Evolutionary conservation across 306 rosid species (phyloP).

Genomic region (Hippophae gyantsensis): DNA sequence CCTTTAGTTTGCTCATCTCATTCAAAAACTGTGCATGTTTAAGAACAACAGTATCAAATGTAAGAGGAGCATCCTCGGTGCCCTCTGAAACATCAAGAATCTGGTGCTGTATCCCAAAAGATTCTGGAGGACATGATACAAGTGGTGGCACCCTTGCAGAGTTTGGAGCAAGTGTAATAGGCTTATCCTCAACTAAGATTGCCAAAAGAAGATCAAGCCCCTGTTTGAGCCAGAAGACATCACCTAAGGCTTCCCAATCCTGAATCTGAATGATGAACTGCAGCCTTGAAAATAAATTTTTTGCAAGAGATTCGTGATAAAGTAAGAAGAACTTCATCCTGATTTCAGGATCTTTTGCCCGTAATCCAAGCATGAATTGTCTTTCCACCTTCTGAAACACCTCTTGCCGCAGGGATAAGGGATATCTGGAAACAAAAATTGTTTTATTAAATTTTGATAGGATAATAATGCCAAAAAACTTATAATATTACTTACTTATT

Average conservation of each 20-base stretch:
- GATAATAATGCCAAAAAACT: conserved; percentile 11
- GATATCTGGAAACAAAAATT: conserved; percentile 48
- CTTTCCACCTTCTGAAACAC: conserved; percentile 91
- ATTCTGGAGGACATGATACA: conserved; percentile 55
- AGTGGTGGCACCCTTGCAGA: conserved; percentile 89
- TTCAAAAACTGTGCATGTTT: conserved; percentile 86
- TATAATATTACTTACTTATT: conserved; percentile 54
- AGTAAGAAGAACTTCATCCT: conserved; percentile 80
- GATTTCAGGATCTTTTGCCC: conserved; percentile 84
- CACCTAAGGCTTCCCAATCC: conserved; percentile 94
- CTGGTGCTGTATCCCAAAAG: conserved; percentile 67
- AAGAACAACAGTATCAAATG: conserved; percentile 69
- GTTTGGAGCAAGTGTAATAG: conserved; percentile 92
- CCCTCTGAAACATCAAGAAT: conserved; percentile 63
- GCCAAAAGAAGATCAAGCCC: conserved; percentile 98
- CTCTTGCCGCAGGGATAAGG: conserved; percentile 60
- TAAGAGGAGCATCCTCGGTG: conserved; percentile 63
- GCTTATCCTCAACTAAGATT: conserved; percentile 83
- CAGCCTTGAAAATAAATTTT: conserved; percentile 74
- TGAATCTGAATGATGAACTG: conserved; percentile 83
- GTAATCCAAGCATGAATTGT: conserved; percentile 89
- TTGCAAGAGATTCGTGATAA: conserved; percentile 78
- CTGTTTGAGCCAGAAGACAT: conserved; percentile 98
- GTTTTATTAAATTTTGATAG: conserved; percentile 13
- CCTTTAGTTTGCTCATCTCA: conserved; percentile 92